phyloP scores from a whole-genome alignment of 2,329 filamentous ascomycete species.

The Aaosphaeria arxii region DNA sequence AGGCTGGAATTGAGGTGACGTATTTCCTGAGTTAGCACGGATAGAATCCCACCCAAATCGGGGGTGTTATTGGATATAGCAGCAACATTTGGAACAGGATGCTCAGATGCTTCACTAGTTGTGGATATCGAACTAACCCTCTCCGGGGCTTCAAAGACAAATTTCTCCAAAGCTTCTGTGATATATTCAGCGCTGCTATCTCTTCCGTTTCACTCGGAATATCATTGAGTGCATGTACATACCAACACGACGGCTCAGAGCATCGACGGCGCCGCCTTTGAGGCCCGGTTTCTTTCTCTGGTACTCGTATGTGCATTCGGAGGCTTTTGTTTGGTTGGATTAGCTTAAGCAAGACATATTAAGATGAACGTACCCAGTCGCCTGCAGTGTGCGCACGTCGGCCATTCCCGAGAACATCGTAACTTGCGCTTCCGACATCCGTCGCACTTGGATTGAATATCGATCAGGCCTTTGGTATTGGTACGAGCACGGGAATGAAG shows the following conservation, averaged over 20 bases:
- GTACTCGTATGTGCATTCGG: neutral
- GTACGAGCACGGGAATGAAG: neutral
- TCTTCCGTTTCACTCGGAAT: neutral
- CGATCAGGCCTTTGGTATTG: neutral
- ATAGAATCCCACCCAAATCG: neutral
- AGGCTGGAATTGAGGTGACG: neutral
- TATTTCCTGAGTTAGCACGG: neutral
- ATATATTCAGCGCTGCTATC: neutral
- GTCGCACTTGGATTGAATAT: neutral
- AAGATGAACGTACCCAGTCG: neutral
- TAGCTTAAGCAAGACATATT: neutral
- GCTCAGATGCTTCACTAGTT: neutral
- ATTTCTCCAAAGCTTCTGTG: neutral
- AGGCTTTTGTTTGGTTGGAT: neutral
- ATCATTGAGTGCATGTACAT: neutral
- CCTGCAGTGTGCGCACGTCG: neutral
- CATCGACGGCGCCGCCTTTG: neutral
- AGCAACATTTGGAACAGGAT: neutral
- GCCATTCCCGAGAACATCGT: neutral
- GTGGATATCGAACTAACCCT: neutral
- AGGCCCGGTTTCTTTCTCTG: neutral
- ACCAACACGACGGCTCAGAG: neutral
- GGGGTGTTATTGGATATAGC: neutral
- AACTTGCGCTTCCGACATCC: neutral
- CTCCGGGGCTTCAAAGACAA: neutral